Evolutionary conservation across 1,284 basidiomycete species (phyloP).

Genomic region (Puccinia triticina): DNA sequence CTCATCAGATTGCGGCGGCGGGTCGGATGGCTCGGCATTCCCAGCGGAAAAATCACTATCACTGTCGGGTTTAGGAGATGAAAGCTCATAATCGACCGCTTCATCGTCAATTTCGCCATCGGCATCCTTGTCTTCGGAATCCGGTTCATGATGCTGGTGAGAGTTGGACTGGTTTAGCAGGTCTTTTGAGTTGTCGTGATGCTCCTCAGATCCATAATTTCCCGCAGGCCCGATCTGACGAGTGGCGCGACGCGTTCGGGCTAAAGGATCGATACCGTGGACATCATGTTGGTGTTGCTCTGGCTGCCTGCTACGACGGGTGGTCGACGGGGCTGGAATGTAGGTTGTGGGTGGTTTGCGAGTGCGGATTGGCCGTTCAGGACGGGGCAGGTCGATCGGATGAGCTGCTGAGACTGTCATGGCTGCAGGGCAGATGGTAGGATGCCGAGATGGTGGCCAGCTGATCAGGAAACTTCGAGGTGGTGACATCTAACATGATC

Average conservation of each 20-base stretch:
- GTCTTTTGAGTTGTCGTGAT: not conserved
- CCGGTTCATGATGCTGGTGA: not conserved
- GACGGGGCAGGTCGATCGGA: not conserved
- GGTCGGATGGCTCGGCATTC: constrained; percentile 54
- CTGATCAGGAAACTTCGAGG: no score
- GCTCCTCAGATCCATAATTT: not conserved
- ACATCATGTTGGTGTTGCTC: not conserved
- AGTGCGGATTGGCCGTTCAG: constrained; percentile 2
- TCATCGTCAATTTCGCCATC: constrained; percentile 66
- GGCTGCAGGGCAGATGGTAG: not conserved
- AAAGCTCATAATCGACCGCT: not conserved
- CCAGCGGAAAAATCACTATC: constrained; percentile 42
- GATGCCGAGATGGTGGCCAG: no score
- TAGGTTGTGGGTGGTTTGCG: constrained; percentile 25
- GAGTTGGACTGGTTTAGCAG: not conserved
- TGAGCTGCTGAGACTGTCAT: constrained; percentile 24
- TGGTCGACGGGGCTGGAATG: not conserved
- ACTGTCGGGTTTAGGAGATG: constrained; percentile 14
- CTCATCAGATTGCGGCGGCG: constrained; percentile 62
- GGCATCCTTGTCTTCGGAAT: constrained; percentile 69
- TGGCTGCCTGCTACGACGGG: not conserved
- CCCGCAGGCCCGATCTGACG: constrained; percentile 1
- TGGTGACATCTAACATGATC: no score
- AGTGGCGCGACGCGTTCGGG: constrained; percentile 22
- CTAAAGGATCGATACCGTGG: constrained; percentile 20